Evolutionary conservation across 164 flowering plant genomes (phyloP), one percentile per base, ranked within the genome.

Genomic region (Sextonia rubra): DNA sequence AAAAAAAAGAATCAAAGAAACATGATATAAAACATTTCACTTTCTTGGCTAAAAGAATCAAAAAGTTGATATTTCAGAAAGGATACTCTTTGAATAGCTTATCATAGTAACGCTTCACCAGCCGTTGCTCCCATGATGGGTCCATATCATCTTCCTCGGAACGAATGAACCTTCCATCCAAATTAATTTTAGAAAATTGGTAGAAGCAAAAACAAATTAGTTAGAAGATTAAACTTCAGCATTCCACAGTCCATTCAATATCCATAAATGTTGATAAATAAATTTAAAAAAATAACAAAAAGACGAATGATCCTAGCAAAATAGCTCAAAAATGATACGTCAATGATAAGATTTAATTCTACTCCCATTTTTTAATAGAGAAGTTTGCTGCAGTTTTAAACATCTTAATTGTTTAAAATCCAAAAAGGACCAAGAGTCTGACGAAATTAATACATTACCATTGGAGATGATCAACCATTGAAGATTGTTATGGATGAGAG

Each of bases 1-100:
- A 5, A 37, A 37, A 37, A 37, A 37, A 37, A 7, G 44, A 2
- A 37, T 37, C 44, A 37, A 37, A 37, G 44, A 37, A 37, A 37
- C 11, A 37, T 37, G 44, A 37, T 8, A 37, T 37, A 37, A 37
- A 32, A 37, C n/a, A 37, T 9, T 37, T 37, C 44, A 37, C 44
- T 37, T 8, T 37, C 44, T 37, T 37, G 8, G 44, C 44, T 37
- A 37, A 8, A 37, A 37, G 44, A 37, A 37, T 37, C 44, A 37
- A 37, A 37, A 37, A 9, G 8, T 30, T 5, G 44, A 37, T 37
- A 37, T 23, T 47, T 68, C 69, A 47, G 26, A 78, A 84, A 92
- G 99, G 99, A 94, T 94, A 94, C 98, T 95, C 99, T 80, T 91
- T 95, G 73, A 95, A 95, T 70, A 95, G 98, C 80, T 95, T 95